phyloP scores from a whole-genome alignment of 2,329 filamentous ascomycete genomes.

The Phialophora expanda region DNA sequence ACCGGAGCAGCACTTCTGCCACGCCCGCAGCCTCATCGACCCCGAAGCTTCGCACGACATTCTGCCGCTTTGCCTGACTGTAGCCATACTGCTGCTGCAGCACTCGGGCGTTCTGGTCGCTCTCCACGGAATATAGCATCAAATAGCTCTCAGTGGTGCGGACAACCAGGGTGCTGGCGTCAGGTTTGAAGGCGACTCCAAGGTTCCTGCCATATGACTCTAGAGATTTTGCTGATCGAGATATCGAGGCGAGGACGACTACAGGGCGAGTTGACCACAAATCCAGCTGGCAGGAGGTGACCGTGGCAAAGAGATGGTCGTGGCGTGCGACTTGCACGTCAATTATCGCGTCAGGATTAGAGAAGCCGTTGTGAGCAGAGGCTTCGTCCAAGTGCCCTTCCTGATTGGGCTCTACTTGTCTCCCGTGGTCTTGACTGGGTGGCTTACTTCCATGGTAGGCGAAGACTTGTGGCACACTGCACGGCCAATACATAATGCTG shows the following conservation, averaged over 20 bases:
- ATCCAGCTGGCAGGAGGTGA: conserved; percentile 83
- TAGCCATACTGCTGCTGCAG: conserved; percentile 79
- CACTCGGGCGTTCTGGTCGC: conserved; percentile 78
- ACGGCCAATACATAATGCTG: conserved; percentile 55
- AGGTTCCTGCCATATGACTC: conserved; percentile 83
- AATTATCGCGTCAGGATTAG: conserved; percentile 57
- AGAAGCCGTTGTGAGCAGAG: background rate
- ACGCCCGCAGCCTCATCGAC: conserved; percentile 83
- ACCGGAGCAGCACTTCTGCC: conserved; percentile 84
- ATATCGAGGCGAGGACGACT: conserved; percentile 81
- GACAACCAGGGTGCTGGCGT: conserved; percentile 89
- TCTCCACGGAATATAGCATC: conserved; percentile 91
- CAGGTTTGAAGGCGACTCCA: conserved; percentile 82
- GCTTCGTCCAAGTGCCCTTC: conserved; percentile 31
- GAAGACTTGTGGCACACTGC: conserved; percentile 56
- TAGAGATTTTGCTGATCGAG: conserved; percentile 80
- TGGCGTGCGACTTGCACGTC: conserved; percentile 77
- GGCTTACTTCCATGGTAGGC: conserved; percentile 54
- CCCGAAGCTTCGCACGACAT: conserved; percentile 61
- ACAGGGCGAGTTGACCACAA: conserved; percentile 98
- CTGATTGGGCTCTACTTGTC: conserved; percentile 38
- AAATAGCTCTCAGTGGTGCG: conserved; percentile 85
- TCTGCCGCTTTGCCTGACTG: conserved; percentile 53
- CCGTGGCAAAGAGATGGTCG: conserved; percentile 84
- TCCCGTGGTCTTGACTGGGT: conserved; percentile 41